A percentile compares a stretch with the other conserved stretches of the same genome.
Evolutionary conservation across 2,329 filamentous ascomycete species (phyloP).

Genomic region (Fusarium burgessii): DNA sequence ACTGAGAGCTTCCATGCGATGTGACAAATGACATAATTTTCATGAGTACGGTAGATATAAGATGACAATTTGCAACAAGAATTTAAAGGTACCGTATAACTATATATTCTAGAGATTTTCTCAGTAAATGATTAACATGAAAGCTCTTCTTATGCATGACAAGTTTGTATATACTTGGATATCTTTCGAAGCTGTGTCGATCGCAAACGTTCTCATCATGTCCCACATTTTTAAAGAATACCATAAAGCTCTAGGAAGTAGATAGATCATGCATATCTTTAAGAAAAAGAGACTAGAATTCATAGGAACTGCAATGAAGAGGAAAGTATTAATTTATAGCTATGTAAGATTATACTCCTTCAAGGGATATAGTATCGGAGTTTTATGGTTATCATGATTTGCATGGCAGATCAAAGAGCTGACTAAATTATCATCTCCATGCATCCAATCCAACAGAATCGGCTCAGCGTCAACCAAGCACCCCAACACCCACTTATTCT

Average conservation of each 20-base stretch:
- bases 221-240: no score
- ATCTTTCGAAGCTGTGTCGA: background rate
- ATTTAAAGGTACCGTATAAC: no score
- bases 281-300: no score
- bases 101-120: no score
- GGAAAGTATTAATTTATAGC: background rate
- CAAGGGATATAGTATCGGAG: background rate
- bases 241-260: background rate
- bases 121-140: no score
- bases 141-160: background rate
- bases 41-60: background rate
- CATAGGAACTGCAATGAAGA: background rate
- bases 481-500: background rate
- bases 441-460: background rate
- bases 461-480: conserved; percentile 11
- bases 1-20: background rate
- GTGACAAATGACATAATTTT: conserved; percentile 23
- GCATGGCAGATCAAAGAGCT: background rate
- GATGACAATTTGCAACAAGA: no score
- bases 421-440: conserved; percentile 21
- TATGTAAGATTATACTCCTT: background rate
- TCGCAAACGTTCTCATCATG: background rate
- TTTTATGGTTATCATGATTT: background rate
- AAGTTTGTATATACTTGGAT: background rate
- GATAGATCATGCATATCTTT: background rate